Percentiles rank a stretch among this genome's conserved stretches.
Conservation (phyloP, 345 rosid genomes). For the Heritiera fomes region DNA sequence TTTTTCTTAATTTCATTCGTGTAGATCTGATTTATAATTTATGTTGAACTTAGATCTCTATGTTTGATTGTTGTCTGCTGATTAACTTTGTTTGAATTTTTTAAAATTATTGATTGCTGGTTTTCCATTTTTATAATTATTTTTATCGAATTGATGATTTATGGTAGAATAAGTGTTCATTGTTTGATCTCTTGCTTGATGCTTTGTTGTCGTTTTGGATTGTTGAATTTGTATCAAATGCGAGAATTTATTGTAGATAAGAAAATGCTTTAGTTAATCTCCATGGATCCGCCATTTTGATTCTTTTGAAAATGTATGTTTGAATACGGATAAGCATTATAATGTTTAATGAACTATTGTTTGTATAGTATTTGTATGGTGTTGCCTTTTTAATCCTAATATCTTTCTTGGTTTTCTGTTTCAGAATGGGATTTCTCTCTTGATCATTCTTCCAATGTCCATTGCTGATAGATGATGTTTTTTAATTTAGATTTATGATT, state of each 20-base stretch:
- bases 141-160: background rate
- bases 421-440: background rate
- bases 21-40: slow-evolving; percentile 4
- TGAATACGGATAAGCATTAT: background rate
- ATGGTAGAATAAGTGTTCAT: background rate
- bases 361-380: background rate
- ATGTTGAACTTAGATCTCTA: background rate
- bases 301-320: background rate
- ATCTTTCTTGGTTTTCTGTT: background rate
- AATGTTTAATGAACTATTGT: background rate
- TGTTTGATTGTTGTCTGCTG: background rate
- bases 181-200: background rate
- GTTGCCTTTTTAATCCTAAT: background rate
- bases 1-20: background rate
- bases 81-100: background rate
- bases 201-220: background rate
- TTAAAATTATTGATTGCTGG: background rate
- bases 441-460: background rate
- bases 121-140: background rate
- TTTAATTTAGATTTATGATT: background rate
- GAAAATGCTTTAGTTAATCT: background rate
- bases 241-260: background rate
- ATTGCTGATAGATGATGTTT: background rate
- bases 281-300: background rate
- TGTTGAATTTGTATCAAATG: background rate